These are phyloP conservation scores for Stromatinia cepivora DNA, from an alignment of 2,329 filamentous ascomycete genomes.

Conservation along the genomic window DNA sequence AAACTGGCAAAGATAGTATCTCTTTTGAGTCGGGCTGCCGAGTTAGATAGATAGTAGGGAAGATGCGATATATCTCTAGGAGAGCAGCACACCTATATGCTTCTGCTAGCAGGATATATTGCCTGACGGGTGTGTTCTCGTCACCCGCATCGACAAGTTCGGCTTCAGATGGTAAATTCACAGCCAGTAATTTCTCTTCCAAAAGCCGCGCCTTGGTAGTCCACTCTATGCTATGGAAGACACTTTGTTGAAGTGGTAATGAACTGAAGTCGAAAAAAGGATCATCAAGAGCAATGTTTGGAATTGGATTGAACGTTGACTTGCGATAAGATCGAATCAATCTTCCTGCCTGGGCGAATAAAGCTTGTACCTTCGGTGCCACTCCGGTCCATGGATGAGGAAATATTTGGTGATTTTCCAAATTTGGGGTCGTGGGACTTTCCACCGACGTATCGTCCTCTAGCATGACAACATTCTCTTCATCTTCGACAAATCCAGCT, in stretches of 20 bases:
- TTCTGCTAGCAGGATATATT: conserved; percentile 39
- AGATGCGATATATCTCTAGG: conserved; percentile 36
- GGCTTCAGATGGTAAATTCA: conserved; percentile 30
- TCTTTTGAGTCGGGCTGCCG: conserved; percentile 20
- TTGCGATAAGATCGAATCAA: conserved; percentile 36
- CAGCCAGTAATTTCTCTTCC: conserved; percentile 36
- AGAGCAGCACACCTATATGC: conserved; percentile 36
- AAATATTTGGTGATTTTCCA: conserved; percentile 31
- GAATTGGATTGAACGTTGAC: conserved; percentile 7
- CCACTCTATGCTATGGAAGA: conserved; percentile 28
- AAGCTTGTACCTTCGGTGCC: conserved; percentile 33
- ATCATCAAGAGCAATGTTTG: not conserved
- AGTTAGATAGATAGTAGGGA: conserved; percentile 32
- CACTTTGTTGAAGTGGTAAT: conserved; percentile 23
- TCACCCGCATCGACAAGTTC: conserved; percentile 38
- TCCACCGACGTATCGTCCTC: conserved; percentile 1
- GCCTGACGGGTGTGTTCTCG: conserved; percentile 37
- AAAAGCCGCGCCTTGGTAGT: conserved; percentile 31
- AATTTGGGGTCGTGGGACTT: conserved; percentile 1
- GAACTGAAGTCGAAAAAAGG: conserved; percentile 10
- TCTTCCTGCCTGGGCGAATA: conserved; percentile 38
- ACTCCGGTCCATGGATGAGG: conserved; percentile 40
- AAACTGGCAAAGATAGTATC: conserved; percentile 26
- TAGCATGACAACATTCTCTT: conserved; percentile 27
- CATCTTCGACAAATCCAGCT: conserved; percentile 37